phyloP scores from a whole-genome alignment of 1,284 basidiomycete genomes.

The Wallemia mellicola region DNA sequence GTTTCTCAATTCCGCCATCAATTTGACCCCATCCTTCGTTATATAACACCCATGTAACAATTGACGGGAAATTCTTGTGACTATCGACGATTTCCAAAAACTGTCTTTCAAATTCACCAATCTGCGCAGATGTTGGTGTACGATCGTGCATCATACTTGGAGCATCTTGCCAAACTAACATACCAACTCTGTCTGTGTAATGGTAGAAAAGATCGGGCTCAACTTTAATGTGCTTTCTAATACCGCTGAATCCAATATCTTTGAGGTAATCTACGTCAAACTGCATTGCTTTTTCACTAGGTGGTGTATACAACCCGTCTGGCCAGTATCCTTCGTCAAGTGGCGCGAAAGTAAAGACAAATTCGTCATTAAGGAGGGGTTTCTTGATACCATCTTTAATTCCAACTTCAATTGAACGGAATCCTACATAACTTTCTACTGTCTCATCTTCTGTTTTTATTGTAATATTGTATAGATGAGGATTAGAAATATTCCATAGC shows the following conservation, averaged over 20 bases:
- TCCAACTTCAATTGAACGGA: slow-evolving; percentile 3
- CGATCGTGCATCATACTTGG: background rate
- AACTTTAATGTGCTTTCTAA: slow-evolving; percentile 5
- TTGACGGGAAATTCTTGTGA: background rate
- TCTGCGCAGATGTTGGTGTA: background rate
- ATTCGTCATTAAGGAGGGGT: slow-evolving; percentile 5
- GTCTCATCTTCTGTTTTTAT: slow-evolving; percentile 2
- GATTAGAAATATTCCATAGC: slow-evolving; percentile 2
- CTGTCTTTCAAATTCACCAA: background rate
- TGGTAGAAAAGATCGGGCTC: slow-evolving; percentile 4
- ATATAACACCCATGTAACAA: background rate
- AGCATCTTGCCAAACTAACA: slow-evolving; percentile 4
- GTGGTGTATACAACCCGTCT: slow-evolving; percentile 5
- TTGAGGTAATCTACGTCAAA: slow-evolving; percentile 4
- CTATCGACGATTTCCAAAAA: background rate
- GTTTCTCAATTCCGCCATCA: background rate
- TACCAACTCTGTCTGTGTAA: slow-evolving; percentile 3
- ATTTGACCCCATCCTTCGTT: slow-evolving; percentile 1
- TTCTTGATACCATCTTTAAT: slow-evolving; percentile 1
- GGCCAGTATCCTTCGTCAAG: slow-evolving; percentile 6
- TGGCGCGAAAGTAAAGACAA: slow-evolving; percentile 4
- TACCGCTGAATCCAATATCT: slow-evolving; percentile 4
- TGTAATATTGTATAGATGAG: slow-evolving; percentile 4
- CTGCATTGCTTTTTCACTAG: slow-evolving; percentile 2
- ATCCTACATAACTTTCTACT: slow-evolving; percentile 4